Evolutionary conservation across 225 moss, liverwort and hornwort genomes (phyloP), one percentile per base, ranked within the genome.

Genomic region (Takakia lepidozioides): DNA sequence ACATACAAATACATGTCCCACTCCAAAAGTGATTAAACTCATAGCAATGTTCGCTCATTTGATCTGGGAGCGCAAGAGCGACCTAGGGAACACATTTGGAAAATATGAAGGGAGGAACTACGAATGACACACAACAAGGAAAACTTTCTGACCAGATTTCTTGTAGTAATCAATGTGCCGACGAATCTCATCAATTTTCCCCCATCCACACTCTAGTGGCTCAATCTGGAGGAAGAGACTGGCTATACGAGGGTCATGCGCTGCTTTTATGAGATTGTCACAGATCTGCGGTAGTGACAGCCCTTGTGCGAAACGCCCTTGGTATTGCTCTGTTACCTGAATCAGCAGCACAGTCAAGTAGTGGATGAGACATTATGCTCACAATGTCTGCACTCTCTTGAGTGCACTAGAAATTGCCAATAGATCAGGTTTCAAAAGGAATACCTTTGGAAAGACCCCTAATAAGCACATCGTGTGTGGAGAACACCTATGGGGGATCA

Each of bases 211-310:
- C 22, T 50, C 61, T 67, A 95, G 61, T 8, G 95, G 95, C 54
- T 95, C 90, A 35, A 90, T 57, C n/a, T 79, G 82, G 42, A 95
- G 64, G 22, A 80, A 58, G 29, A 95, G 57, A 63, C 86, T 90
- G 46, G 76, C 82, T 54, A 95, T 61, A 46, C 90, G 82, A 27
- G 95, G 87, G 69, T 95, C 95, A 71, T 87, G 67, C 49, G 95
- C 90, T 63, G 87, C 95, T 80, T 95, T 95, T 35, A 77, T 66
- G 80, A 95, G 52, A 61, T 95, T 95, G 62, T 90, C 82, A 81
- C 95, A 95, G 40, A 87, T 75, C 75, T 87, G 74, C 30, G 95
- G 90, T 43, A 95, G 73, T 25, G 90, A 90, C 36, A 95, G 70
- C 22, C 76, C 78, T 73, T 77, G 74, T 62, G 77, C 58, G 51